Conservation (phyloP, 148 eudicot genomes). For the Rhododendron ovatum region DNA sequence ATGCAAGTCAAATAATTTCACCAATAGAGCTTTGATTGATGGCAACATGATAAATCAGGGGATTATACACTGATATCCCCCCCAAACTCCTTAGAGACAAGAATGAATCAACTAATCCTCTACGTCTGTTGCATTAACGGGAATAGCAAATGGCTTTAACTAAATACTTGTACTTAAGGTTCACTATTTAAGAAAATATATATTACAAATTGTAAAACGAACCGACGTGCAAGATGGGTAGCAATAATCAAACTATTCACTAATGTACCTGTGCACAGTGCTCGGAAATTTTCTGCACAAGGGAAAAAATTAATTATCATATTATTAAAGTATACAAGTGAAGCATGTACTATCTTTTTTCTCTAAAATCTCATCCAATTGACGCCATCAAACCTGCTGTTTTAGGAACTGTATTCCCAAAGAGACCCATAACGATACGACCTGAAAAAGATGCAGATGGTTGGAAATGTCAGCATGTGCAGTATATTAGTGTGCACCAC, state of each 20-base stretch:
- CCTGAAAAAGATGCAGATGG: slow-evolving; percentile 42
- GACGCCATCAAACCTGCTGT: slow-evolving; percentile 64
- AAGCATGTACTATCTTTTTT: background rate
- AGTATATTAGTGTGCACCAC: background rate
- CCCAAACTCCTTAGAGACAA: background rate
- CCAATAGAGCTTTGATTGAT: background rate
- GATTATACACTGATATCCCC: background rate
- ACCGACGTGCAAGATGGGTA: background rate
- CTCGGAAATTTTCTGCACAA: slow-evolving; percentile 87
- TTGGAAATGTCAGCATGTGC: background rate
- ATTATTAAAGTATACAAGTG: background rate
- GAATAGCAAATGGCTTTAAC: background rate
- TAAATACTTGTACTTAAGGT: background rate
- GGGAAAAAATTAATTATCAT: slow-evolving; percentile 5
- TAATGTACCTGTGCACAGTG: slow-evolving; percentile 85
- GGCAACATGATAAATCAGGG: background rate
- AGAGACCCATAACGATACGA: slow-evolving; percentile 87
- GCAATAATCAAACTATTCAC: background rate
- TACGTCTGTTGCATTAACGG: background rate
- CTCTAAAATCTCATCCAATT: background rate
- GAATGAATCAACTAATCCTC: background rate
- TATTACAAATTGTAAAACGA: background rate
- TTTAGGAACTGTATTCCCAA: slow-evolving; percentile 95
- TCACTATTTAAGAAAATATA: background rate
- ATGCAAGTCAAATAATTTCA: background rate